Conservation (phyloP, 805 yeast species). For the Ogataea neopini region DNA sequence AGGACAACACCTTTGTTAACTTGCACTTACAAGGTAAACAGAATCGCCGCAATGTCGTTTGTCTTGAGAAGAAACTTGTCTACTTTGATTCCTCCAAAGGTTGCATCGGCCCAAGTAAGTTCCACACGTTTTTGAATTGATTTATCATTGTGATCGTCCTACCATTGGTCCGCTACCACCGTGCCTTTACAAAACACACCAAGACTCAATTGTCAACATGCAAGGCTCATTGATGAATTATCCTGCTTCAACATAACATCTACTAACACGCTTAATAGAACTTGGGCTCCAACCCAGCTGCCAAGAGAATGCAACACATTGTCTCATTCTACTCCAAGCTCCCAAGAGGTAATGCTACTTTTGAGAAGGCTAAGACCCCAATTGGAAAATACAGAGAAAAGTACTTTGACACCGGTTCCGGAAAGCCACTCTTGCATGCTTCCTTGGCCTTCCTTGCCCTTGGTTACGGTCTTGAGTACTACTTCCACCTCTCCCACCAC, state of each 20-base stretch:
- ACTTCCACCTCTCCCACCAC: constrained; percentile 77
- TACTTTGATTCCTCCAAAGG: constrained; percentile 97
- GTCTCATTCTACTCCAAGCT: constrained; percentile 93
- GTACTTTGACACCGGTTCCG: constrained; percentile 81
- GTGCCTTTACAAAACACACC: background rate
- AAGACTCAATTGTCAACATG: background rate
- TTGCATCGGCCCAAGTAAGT: constrained; percentile 91
- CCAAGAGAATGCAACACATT: constrained; percentile 93
- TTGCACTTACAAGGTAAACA: constrained; percentile 3
- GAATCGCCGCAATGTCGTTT: constrained; percentile 60
- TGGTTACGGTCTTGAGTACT: constrained; percentile 93
- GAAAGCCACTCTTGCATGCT: constrained; percentile 79
- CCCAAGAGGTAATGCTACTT: constrained; percentile 91
- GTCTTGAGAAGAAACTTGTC: constrained; percentile 91
- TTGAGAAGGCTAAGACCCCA: constrained; percentile 66
- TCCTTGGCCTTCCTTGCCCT: constrained; percentile 65
- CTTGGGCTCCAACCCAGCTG: constrained; percentile 94
- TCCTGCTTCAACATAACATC: background rate
- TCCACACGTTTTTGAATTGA: background rate
- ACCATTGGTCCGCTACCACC: constrained; percentile 5
- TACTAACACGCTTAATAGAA: constrained; percentile 47
- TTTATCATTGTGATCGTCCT: background rate
- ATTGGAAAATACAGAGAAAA: constrained; percentile 81
- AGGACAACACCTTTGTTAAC: constrained; percentile 1
- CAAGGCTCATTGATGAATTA: no score